Evolutionary conservation across 2,329 filamentous ascomycete species (phyloP).

Genomic region (Fusarium incarnatum): DNA sequence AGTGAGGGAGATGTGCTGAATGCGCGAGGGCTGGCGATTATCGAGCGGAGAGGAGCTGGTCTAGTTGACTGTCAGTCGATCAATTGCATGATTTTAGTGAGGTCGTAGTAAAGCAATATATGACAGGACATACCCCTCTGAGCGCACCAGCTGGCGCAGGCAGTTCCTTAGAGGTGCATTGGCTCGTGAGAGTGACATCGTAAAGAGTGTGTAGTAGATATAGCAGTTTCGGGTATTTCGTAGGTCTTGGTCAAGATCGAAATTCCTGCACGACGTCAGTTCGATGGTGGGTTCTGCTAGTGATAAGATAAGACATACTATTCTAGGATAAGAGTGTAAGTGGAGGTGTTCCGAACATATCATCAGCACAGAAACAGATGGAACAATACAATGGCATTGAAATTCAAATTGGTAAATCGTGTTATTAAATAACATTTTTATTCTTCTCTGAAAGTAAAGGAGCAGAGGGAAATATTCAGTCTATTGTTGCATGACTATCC

Average conservation of each 20-base stretch:
- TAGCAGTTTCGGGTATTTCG: background rate
- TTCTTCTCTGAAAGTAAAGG: background rate
- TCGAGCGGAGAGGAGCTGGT: conserved; percentile 31
- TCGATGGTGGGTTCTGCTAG: conserved; percentile 11
- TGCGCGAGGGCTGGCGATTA: conserved; percentile 33
- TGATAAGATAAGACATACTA: conserved; percentile 46
- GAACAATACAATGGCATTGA: background rate
- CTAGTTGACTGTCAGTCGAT: conserved; percentile 34
- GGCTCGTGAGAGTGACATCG: conserved; percentile 42
- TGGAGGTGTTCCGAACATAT: background rate
- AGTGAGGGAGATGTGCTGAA: conserved; percentile 49
- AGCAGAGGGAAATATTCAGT: fast-evolving
- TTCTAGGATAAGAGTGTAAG: background rate
- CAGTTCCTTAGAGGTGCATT: conserved; percentile 41
- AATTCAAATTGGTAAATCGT: background rate
- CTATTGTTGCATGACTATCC: background rate
- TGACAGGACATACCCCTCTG: conserved; percentile 38
- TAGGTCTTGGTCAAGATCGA: conserved; percentile 15
- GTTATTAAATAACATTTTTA: fast-evolving
- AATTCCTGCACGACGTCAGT: conserved; percentile 46
- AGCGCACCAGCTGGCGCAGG: conserved; percentile 41
- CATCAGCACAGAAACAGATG: background rate
- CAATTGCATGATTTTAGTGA: conserved; percentile 5
- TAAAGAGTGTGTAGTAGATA: conserved; percentile 4
- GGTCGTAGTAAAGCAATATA: background rate